Conservation (phyloP, 768 basidiomycete genomes). For the Trametes cubensis region DNA sequence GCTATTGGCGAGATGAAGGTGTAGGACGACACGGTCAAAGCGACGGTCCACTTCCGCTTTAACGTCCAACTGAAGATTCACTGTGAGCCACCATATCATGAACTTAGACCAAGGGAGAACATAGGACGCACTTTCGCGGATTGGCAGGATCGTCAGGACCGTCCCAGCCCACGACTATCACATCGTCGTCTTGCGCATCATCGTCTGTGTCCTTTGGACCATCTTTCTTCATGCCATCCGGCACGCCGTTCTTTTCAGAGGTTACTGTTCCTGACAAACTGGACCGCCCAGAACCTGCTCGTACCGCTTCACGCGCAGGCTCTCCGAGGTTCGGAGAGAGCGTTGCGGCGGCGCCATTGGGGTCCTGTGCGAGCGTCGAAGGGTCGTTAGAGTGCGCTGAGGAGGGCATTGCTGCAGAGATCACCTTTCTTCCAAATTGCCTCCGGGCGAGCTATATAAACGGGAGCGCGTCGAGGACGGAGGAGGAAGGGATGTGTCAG, state of each 20-base stretch:
- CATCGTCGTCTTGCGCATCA: slow-evolving; percentile 8
- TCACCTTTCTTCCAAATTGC: neutral
- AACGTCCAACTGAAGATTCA: slow-evolving; percentile 53
- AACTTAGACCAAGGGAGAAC: neutral
- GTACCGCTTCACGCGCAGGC: neutral
- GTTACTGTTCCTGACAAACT: neutral
- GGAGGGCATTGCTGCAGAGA: neutral
- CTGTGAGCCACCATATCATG: neutral
- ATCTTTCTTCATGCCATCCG: neutral
- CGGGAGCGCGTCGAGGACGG: neutral
- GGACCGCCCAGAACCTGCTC: neutral
- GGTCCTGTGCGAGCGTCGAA: neutral
- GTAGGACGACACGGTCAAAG: slow-evolving; percentile 29
- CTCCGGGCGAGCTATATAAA: neutral
- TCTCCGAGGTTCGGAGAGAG: neutral
- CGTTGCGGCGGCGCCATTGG: neutral
- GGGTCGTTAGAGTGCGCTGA: neutral
- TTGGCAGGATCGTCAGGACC: slow-evolving; percentile 41
- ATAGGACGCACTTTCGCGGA: slow-evolving; percentile 38
- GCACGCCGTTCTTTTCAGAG: neutral
- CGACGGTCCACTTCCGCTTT: slow-evolving; percentile 56
- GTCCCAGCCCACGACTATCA: slow-evolving; percentile 39
- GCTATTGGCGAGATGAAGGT: slow-evolving; percentile 49
- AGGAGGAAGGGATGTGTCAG: slow-evolving; percentile 7
- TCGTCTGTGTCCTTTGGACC: neutral